A percentile compares a stretch with the other conserved stretches of the same genome.
These are phyloP conservation scores for Tuber melanosporum DNA, from an alignment of 495 filamentous ascomycete species.

Conservation along the genomic window DNA sequence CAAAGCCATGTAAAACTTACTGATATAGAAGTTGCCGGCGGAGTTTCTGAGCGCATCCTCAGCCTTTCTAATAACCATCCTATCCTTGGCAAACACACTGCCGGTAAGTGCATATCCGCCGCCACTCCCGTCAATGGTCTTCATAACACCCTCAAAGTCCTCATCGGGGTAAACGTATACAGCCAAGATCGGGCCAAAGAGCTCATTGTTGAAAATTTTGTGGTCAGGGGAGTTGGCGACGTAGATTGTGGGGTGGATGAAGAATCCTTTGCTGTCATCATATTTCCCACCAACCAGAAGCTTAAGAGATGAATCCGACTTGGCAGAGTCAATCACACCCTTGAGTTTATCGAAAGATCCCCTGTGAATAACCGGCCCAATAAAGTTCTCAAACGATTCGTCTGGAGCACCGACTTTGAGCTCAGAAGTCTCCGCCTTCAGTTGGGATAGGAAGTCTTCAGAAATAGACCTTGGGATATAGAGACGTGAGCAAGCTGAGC, in stretches of 20 bases:
- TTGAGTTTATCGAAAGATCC: conserved; percentile 65
- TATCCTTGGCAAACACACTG: conserved; percentile 68
- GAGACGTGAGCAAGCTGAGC: conserved; percentile 68
- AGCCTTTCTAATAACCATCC: conserved; percentile 58
- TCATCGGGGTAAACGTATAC: conserved; percentile 68
- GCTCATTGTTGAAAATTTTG: conserved; percentile 61
- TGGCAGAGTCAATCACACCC: conserved; percentile 59
- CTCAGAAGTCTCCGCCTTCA: conserved; percentile 59
- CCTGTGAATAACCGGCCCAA: conserved; percentile 73
- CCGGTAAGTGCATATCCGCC: conserved; percentile 75
- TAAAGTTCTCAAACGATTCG: conserved; percentile 58
- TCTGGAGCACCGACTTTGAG: conserved; percentile 64
- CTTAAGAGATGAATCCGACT: conserved; percentile 58
- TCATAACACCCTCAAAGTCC: conserved; percentile 54
- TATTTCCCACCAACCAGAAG: conserved; percentile 63
- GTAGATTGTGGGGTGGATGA: conserved; percentile 68
- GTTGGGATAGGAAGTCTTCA: conserved; percentile 55
- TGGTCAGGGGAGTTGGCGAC: conserved; percentile 55
- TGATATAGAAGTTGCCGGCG: conserved; percentile 87
- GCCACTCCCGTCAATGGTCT: conserved; percentile 55
- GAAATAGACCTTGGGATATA: conserved; percentile 69
- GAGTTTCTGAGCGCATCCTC: conserved; percentile 69
- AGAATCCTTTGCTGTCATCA: conserved; percentile 63
- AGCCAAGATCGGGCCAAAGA: conserved; percentile 69
- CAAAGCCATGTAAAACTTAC: conserved; percentile 35